Evolutionary conservation across 441 rosid species (phyloP).

Genomic region (Adansonia grandidieri): DNA sequence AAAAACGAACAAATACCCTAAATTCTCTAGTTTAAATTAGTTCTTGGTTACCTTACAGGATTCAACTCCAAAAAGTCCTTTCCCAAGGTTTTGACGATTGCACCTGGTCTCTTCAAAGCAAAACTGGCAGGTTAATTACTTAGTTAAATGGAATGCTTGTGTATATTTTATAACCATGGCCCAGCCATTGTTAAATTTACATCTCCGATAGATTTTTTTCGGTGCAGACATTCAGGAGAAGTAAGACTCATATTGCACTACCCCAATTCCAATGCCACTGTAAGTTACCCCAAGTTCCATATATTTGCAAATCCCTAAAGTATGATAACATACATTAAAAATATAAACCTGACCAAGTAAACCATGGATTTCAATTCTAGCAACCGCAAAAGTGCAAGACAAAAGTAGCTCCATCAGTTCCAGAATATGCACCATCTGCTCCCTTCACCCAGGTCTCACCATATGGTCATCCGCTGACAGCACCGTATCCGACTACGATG

Average conservation of each 20-base stretch:
- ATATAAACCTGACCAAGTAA: background rate
- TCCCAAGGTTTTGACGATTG: constrained; percentile 56
- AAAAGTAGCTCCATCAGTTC: constrained; percentile 27
- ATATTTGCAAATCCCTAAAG: background rate
- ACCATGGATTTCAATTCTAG: background rate
- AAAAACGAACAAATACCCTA: background rate
- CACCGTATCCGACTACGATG: constrained; percentile 25
- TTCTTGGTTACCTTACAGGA: constrained; percentile 25
- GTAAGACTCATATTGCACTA: constrained; percentile 47
- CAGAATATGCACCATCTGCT: constrained; percentile 24
- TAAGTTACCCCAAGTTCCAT: constrained; percentile 19
- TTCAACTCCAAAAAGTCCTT: constrained; percentile 55
- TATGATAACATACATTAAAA: background rate
- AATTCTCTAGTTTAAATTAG: background rate
- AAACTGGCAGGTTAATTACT: constrained; percentile 43
- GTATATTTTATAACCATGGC: background rate
- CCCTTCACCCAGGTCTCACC: constrained; percentile 22
- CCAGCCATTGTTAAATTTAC: background rate
- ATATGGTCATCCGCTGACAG: constrained; percentile 11
- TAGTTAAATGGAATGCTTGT: background rate
- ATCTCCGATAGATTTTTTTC: constrained; percentile 9
- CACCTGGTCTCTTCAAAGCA: constrained; percentile 47
- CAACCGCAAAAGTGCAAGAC: constrained; percentile 17
- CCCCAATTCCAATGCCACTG: constrained; percentile 27
- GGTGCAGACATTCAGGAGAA: constrained; percentile 49